phyloP scores from a whole-genome alignment of 495 filamentous ascomycete species.

The Pyrenula aspistea region DNA sequence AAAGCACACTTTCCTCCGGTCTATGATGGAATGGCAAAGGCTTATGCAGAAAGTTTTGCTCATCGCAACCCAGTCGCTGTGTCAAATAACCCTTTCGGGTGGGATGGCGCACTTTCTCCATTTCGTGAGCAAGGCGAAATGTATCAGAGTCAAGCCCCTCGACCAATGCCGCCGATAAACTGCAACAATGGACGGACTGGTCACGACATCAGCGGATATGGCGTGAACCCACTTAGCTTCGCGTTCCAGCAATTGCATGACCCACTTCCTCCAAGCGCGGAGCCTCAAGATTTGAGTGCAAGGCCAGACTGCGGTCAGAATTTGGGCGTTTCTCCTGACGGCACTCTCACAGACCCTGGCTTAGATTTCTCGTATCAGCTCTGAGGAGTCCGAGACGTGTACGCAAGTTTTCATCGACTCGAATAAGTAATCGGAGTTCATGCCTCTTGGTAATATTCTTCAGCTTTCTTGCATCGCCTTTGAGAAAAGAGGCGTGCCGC shows the following conservation, averaged over 20 bases:
- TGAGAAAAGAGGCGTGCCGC: background rate
- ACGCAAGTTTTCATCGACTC: no score
- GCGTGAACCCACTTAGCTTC: background rate
- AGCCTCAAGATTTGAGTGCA: constrained; percentile 4
- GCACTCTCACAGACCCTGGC: constrained; percentile 18
- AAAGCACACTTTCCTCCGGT: background rate
- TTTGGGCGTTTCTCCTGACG: constrained; percentile 15
- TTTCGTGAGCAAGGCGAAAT: background rate
- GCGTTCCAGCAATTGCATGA: constrained; percentile 1
- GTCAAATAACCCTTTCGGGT: background rate
- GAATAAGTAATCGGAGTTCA: no score
- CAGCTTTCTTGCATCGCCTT: background rate
- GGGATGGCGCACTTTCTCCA: background rate
- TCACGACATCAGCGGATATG: background rate
- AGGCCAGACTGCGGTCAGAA: background rate
- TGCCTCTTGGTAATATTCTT: background rate
- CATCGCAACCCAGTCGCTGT: background rate
- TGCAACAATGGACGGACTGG: background rate
- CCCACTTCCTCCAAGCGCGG: constrained; percentile 1
- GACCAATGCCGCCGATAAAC: background rate
- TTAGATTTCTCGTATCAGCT: background rate
- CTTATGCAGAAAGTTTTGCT: background rate
- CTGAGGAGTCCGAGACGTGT: no score
- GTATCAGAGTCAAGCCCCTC: background rate
- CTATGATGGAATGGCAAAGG: background rate